Base-by-base conservation (phyloP, 257 asterid genomes). In the Leptodermis oblonga region DNA sequence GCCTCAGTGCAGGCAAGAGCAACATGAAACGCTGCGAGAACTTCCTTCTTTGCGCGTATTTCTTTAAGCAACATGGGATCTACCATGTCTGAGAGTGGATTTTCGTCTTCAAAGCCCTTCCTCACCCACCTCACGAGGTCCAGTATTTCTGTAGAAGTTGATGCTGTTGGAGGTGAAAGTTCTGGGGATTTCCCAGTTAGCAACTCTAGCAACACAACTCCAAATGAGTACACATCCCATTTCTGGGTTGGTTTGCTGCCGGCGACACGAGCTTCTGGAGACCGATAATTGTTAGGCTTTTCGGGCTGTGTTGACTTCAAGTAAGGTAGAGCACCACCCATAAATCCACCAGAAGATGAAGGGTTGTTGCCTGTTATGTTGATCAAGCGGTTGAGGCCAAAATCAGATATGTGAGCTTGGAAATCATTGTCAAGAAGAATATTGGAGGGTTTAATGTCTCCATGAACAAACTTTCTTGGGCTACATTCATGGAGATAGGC, bases 401-500 rank as follows among this genome's bases (percentile, higher is more conserved):
- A 88, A 71, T 87, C 98, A 13, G 98, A 90, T 18, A 93, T 67
- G 72, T 66, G 69, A 0, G 99, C 90, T 34, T 85, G 84, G 84
- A 78, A 86, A 52, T 93, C 95, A 49, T 65, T 73, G 89, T 93
- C 97, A 4, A 93, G 89, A 80, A 93, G 97, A 51, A 93, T 90
- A 76, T 93, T 93, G 7, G 97, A 88, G 25, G 97, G 96, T 65
- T 88, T 90, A 20, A 93, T 17, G 59, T 90, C 95, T 42, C 89
- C 97, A 34, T 93, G 99, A 70, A 93, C 87, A 56, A 87, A 93
- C 74, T 93, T 93, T 61, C 96, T 80, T 15, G 97, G 97, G 84
- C 95, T 93, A 73, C 97, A 93, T 74, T 93, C 99, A 45, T 93
- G 99, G 30, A 93, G 89, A 81, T 93, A 90, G 69, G 96, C 96